Conservation (phyloP, 1,284 basidiomycete species). For the Cryptococcus sp. region DNA sequence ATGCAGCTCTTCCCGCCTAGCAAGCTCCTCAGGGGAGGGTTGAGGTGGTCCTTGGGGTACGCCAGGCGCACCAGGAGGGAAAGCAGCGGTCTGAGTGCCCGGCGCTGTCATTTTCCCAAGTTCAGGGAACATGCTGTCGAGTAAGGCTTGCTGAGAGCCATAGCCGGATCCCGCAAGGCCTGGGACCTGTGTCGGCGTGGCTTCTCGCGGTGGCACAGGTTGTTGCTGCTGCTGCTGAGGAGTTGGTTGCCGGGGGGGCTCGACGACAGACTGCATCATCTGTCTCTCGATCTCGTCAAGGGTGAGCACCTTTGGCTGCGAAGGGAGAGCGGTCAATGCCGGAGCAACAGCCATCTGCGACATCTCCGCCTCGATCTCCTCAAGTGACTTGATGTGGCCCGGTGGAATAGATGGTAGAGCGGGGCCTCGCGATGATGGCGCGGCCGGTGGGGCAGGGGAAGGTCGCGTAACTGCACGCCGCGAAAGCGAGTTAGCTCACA, state of each 20-base stretch:
- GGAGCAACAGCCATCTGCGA: constrained; percentile 31
- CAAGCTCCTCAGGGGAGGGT: constrained; percentile 43
- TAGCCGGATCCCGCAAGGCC: constrained; percentile 40
- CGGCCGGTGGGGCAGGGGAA: constrained; percentile 43
- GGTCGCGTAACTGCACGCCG: constrained; percentile 44
- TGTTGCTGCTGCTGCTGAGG: constrained; percentile 44
- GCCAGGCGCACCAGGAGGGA: constrained; percentile 10
- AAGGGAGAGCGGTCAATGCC: constrained; percentile 14
- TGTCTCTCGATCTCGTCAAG: constrained; percentile 55
- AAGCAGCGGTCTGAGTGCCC: constrained; percentile 17
- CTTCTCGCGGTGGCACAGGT: constrained; percentile 39
- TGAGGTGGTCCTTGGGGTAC: constrained; percentile 11
- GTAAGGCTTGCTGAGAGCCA: constrained; percentile 41
- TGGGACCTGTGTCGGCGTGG: constrained; percentile 30
- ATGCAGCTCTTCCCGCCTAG: constrained; percentile 38
- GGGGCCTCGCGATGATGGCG: constrained; percentile 18
- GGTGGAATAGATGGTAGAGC: constrained; percentile 36
- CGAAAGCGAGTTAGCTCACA: constrained; percentile 24
- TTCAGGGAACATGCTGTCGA: constrained; percentile 52
- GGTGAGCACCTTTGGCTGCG: constrained; percentile 40
- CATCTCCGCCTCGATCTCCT: constrained; percentile 95
- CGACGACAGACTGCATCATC: constrained; percentile 42
- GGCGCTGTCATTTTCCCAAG: constrained; percentile 27
- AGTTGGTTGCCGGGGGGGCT: constrained; percentile 24
- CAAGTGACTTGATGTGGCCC: constrained; percentile 70